Evolutionary conservation across 2,329 filamentous ascomycete genomes (phyloP).

Genomic region (Onygenales sp.): DNA sequence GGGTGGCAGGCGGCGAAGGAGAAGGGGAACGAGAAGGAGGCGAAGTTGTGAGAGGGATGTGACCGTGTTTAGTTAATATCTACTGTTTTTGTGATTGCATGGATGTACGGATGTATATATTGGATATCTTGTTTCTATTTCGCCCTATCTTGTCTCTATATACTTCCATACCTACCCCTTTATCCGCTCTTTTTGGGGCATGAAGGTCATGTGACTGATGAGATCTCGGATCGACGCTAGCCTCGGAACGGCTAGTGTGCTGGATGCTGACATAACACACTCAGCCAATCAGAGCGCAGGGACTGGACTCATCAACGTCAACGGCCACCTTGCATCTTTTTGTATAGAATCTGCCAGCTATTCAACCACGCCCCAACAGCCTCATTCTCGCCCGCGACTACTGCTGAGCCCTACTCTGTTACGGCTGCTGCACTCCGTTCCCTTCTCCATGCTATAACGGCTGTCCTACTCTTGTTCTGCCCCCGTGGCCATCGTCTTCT

Average conservation of each 20-base stretch:
- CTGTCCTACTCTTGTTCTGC: not conserved
- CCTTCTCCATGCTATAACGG: too few species aligned
- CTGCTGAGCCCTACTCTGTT: too few species aligned
- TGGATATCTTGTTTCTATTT: not conserved
- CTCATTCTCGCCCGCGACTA: too few species aligned
- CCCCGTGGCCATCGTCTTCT: not conserved
- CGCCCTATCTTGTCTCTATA: not conserved
- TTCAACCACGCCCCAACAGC: too few species aligned
- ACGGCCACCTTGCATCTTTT: conserved; percentile 1
- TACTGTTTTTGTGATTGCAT: not conserved
- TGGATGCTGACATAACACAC: too few species aligned
- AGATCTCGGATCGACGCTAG: not conserved
- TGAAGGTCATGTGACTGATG: not conserved
- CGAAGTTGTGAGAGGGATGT: conserved; percentile 14
- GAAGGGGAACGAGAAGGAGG: conserved; percentile 12
- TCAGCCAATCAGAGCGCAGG: too few species aligned
- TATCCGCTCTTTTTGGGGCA: too few species aligned
- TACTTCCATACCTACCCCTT: too few species aligned
- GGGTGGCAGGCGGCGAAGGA: conserved; percentile 25
- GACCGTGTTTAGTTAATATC: not conserved
- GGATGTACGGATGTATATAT: not conserved
- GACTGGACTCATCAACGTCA: too few species aligned
- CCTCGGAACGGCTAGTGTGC: too few species aligned
- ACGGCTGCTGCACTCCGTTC: too few species aligned
- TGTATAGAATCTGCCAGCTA: too few species aligned